Base-by-base conservation (phyloP, 768 basidiomycete genomes). In the Mycena chlorophos region DNA sequence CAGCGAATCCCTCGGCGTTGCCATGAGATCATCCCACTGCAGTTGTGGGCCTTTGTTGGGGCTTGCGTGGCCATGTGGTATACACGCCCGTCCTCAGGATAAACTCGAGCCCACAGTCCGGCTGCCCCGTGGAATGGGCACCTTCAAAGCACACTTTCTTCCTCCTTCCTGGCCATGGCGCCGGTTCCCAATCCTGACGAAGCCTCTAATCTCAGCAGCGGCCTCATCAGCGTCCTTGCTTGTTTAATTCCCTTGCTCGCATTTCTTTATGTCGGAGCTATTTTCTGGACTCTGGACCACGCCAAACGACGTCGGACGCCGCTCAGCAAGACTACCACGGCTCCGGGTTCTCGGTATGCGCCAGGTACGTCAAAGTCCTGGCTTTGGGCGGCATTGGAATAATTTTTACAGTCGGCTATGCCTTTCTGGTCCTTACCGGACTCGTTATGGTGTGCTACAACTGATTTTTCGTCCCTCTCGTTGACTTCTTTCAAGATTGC, bases 251-350 rank as follows among this genome's bases (percentile, higher is more conserved):
- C 72, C 0, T 66, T 74, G 63, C 58, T 77, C 25, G 73, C 64
- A 8, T 58, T 80, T 23, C 68, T 77, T 22, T 87, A 85, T 65
- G 70, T 84, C 54, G 78, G 75, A 17, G 73, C 73, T 12, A 62
- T 86, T 27, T 79, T 80, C 19, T 76, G 81, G 73, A 71, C 76
- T 6, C 78, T 79, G 59, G 74, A 77, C 17, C 76, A 77, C 56
- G 74, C 77, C 0, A 70, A 69, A 22, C 75, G 69, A 39, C 73
- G 78, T 49, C 81, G 79, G 26, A 73, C 72, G 40, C 74, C 78
- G 1, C 61, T 83, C 52, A 82, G 81, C 59, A 85, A 84, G 64
- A 63, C 70, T 12, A 77, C 77, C 39, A 78, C 81, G 2, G 66
- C 77, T 27, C 68, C 67, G 37, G 63, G 80, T 31, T 78, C 79